Evolutionary conservation across 805 yeast genomes (phyloP), one percentile per base, ranked within the genome.

Genomic region (Candida xyloterini): DNA sequence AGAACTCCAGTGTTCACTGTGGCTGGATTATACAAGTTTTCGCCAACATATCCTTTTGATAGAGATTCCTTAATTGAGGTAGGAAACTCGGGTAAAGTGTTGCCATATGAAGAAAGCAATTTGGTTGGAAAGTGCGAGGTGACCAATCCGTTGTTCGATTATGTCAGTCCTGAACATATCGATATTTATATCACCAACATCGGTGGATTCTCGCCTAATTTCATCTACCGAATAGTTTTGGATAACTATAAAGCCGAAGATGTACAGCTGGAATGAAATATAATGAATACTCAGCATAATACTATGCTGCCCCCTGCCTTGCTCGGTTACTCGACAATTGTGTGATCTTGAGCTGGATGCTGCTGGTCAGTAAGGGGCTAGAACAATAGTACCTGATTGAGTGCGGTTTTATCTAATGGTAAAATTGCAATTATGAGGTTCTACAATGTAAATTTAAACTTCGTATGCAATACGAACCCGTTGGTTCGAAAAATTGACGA

Each of bases 161-260:
- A 91, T 57, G 83, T 93, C 23, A 82, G 89, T 9, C 98, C 99
- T 0, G 98, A 91, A 55, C 80, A 85, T 56, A 85, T 93, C 47
- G 97, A 93, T 63, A 88, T 93, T 45, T 88, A 84, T 62, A 86
- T 93, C 54, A 91, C 99, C 9, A 91, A 93, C 60, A 78, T 90
- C 37, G 99, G 98, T 35, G 98, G 98, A 11, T 89, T 85, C 60
- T 86, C 98, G 18, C 98, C 99, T 33, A 87, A 91, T 53, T 93
- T 93, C 66, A 84, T 93, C 39, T 93, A 93, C 65, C 81, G 99
- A 65, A 84, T 93, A 40, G 95, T 93, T 15, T 77, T 90, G 68
- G 99, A 93, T 63, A 88, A 91, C 65, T 93, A 93, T 64, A 84
- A 84, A 62, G 78, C 81, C 38, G 89, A 83, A 54, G 98, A 93